These are phyloP conservation scores for Sonneratia caseolaris DNA, from an alignment of 345 rosid genomes.

Conservation along the genomic window DNA sequence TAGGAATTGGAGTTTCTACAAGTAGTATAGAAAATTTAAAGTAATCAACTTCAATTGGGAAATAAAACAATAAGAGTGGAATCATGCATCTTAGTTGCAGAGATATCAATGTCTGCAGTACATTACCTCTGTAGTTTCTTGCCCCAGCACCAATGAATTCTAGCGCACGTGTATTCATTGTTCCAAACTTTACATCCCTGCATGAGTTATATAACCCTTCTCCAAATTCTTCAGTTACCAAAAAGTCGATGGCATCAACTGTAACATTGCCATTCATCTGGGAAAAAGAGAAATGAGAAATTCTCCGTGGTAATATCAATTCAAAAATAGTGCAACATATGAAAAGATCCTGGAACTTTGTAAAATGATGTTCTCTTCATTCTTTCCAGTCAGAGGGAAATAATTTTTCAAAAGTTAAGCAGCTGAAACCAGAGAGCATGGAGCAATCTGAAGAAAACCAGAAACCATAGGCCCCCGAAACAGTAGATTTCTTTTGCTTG, in stretches of 20 bases:
- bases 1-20: not conserved
- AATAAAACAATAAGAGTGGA: not conserved
- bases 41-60: not conserved
- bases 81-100: not conserved
- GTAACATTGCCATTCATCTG: conserved; percentile 76
- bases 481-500: not conserved
- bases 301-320: not conserved
- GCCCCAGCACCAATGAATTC: conserved; percentile 94
- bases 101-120: not conserved
- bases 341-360: not conserved
- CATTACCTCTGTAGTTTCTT: conserved; percentile 62
- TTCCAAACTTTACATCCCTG: conserved; percentile 95
- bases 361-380: not conserved
- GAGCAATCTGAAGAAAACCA: not conserved
- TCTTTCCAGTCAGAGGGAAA: not conserved
- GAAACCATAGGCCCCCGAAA: not conserved
- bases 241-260: conserved; percentile 78
- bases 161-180: conserved; percentile 90
- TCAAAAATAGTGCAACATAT: not conserved
- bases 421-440: not conserved
- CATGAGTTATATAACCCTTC: conserved; percentile 82
- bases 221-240: conserved; percentile 61
- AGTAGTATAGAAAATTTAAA: not conserved
- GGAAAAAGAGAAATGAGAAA: conserved; percentile 8
- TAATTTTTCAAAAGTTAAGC: not conserved